Evolutionary conservation across 148 eudicot species (phyloP).

Genomic region (Oxyria digyna): DNA sequence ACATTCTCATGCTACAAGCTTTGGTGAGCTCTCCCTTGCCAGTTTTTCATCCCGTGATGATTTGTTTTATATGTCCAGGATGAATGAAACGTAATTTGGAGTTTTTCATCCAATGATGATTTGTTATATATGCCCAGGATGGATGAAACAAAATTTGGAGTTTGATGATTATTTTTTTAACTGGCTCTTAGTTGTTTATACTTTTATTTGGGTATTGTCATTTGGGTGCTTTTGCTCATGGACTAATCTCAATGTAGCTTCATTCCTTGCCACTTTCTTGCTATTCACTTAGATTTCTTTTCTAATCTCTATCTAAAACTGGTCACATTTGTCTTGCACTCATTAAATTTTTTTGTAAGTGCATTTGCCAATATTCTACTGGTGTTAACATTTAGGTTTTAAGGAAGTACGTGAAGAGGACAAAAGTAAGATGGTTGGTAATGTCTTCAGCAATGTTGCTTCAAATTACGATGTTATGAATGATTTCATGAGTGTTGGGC

Average conservation of each 20-base stretch:
- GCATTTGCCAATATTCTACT: neutral
- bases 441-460: conserved; percentile 84
- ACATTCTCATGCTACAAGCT: conserved; percentile 92
- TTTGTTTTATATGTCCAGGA: too few species aligned
- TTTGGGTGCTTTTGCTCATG: neutral
- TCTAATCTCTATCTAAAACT: neutral
- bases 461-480: conserved; percentile 88
- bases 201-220: neutral
- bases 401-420: conserved; percentile 83
- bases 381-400: conserved; percentile 40
- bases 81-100: neutral
- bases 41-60: neutral
- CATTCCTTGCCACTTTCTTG: conserved; percentile 1
- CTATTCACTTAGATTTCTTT: neutral
- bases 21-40: conserved; percentile 31
- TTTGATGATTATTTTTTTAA: neutral
- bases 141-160: neutral
- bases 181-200: neutral
- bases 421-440: conserved; percentile 80
- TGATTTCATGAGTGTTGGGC: conserved; percentile 89
- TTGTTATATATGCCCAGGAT: too few species aligned
- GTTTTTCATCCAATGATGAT: neutral
- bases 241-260: neutral
- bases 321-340: neutral
- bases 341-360: neutral